Conservation (phyloP, 331 rosid species). For the Quercus tomentella region DNA sequence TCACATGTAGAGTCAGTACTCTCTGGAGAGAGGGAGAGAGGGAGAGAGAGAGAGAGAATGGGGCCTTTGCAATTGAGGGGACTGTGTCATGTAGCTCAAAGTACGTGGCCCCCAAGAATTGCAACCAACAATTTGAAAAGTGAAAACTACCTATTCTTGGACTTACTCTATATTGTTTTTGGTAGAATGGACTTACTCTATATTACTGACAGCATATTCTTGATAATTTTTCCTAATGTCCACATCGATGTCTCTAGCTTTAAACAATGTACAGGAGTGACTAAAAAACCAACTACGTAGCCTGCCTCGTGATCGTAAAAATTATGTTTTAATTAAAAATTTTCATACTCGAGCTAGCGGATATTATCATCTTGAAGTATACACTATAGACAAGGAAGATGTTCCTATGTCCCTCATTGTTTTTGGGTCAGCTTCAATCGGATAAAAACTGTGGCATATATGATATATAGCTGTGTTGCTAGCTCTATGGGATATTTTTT, state of each 20-base stretch:
- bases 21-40: conserved; percentile 5
- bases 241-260: conserved; percentile 31
- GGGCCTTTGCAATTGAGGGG: neutral
- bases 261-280: conserved; percentile 47
- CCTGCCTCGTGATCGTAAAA: conserved; percentile 43
- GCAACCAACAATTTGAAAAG: conserved; percentile 9
- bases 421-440: neutral
- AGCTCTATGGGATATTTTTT: conserved; percentile 17
- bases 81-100: conserved; percentile 1
- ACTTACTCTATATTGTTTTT: neutral
- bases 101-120: conserved; percentile 9
- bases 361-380: neutral
- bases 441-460: conserved; percentile 6
- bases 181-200: conserved; percentile 18
- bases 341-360: neutral
- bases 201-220: conserved; percentile 24
- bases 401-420: conserved; percentile 10
- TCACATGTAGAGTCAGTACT: neutral
- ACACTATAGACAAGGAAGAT: neutral
- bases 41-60: conserved; percentile 6
- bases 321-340: neutral
- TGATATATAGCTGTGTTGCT: neutral
- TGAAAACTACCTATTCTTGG: conserved; percentile 27
- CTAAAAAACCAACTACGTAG: conserved; percentile 48
- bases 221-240: conserved; percentile 30